Evolutionary conservation across 139 green algal genomes (phyloP).

Genomic region (Pleodorina starrii): DNA sequence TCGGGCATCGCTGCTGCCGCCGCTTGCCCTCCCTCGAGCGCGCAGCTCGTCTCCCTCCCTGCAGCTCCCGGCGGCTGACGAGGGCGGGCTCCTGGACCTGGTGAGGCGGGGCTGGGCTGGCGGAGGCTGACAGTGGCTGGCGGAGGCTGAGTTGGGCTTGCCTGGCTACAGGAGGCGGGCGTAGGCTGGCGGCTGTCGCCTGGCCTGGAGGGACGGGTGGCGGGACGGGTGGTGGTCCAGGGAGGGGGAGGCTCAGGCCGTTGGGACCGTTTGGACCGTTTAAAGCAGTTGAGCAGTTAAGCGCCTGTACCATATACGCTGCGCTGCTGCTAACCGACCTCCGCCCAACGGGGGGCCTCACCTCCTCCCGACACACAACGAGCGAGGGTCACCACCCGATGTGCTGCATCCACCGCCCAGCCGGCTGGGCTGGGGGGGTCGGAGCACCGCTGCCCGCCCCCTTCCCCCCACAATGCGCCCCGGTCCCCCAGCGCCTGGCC

Average conservation of each 20-base stretch:
- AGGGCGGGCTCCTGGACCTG: neutral
- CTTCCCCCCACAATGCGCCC: too few relatives aligned
- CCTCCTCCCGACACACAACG: too few relatives aligned
- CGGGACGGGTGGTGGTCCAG: too few relatives aligned
- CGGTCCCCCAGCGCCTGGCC: too few relatives aligned
- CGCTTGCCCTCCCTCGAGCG: neutral
- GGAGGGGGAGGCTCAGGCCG: neutral
- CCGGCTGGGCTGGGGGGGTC: too few relatives aligned
- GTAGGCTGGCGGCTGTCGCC: neutral
- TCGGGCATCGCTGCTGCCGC: neutral
- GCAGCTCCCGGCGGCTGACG: neutral
- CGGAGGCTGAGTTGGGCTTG: neutral
- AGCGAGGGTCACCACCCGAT: too few relatives aligned
- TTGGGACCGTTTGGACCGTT: neutral
- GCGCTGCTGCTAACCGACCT: too few relatives aligned
- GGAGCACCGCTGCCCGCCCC: too few relatives aligned
- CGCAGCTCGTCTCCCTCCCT: neutral
- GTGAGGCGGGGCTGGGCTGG: neutral
- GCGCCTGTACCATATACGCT: too few relatives aligned
- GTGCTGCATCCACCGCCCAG: too few relatives aligned
- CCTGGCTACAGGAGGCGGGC: neutral
- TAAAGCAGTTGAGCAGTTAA: neutral
- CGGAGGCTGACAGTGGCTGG: neutral
- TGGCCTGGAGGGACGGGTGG: too few relatives aligned
- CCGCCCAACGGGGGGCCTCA: too few relatives aligned